Evolutionary conservation across 176 grass and related monocot species (phyloP).

Genomic region (Themeda triandra): DNA sequence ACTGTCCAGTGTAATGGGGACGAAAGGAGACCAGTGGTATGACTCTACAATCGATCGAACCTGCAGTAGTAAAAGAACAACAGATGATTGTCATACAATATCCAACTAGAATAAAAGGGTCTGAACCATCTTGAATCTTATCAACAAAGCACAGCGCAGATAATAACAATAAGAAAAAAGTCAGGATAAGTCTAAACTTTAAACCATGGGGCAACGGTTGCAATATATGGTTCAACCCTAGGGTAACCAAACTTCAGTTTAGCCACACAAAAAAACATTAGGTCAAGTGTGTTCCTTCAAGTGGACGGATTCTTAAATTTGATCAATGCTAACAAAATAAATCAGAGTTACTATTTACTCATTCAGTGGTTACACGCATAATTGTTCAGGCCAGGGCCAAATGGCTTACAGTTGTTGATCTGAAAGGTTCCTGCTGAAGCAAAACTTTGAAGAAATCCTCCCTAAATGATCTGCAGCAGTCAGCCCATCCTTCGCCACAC

Average conservation of each 20-base stretch:
- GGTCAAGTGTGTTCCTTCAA: neutral
- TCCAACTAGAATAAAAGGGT: slow-evolving; percentile 2
- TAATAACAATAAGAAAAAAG: neutral
- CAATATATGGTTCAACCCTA: neutral
- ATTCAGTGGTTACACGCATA: neutral
- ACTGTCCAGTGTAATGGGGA: slow-evolving; percentile 66
- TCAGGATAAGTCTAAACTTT: neutral
- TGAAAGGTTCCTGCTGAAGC: slow-evolving; percentile 79
- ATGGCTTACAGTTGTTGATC: slow-evolving; percentile 63
- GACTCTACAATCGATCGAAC: slow-evolving; percentile 72
- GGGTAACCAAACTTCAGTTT: neutral
- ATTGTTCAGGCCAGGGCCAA: neutral
- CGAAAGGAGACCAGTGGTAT: slow-evolving; percentile 66
- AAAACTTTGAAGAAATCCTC: slow-evolving; percentile 70
- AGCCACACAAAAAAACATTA: neutral
- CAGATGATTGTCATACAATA: neutral
- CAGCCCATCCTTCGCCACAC: slow-evolving; percentile 51
- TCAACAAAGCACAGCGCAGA: neutral
- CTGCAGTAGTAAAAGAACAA: slow-evolving; percentile 35
- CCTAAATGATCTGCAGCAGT: slow-evolving; percentile 50
- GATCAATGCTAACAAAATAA: neutral
- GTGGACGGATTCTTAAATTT: neutral
- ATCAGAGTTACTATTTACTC: neutral
- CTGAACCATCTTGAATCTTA: neutral
- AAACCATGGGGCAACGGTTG: neutral